Evolutionary conservation across 2,329 filamentous ascomycete genomes (phyloP), one percentile per base, ranked within the genome.

Genomic region (Calonectria hawksworthii): DNA sequence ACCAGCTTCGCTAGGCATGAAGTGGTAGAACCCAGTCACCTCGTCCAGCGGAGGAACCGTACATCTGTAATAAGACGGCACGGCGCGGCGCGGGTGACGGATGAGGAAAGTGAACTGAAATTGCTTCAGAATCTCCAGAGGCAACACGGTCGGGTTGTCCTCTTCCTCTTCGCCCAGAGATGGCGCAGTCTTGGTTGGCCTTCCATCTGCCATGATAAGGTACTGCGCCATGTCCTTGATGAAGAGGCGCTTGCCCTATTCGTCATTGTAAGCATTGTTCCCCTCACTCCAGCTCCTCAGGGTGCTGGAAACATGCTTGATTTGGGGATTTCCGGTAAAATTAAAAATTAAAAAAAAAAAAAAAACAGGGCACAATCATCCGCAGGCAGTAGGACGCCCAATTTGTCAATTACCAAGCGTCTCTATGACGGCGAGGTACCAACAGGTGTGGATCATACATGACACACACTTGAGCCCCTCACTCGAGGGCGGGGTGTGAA

Each of bases 191-290:
- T 88, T 89, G 66, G 95, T 91, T 18, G 91, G 88, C 81, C 94
- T 90, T 61, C 90, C 89, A 76, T 94, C 88, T 4, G 95, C 95
- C 7, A 96, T 94, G 77, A 98, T 89, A 78, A 98, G 89, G 85
- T 99, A 99, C 86, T 98, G 94, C 71, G 94, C 93, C 88, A 99
- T 99, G 85, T 99, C 97, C 86, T 99, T 99, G 90, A 99, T 97
- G 88, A 99, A 98, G 81, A 98, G 88, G 80, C 96, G 94, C 88
- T 98, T 98, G 81, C 93, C 94, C 94, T 98, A 80, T 68, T 75
- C 23, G 30, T 54, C n/a, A 47, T 70, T 79, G 82, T 83, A 64
- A 84, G 81, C 81, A 71, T 76, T 52, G 32, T 47, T 36, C 68
- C 21, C 36, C n/a, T 34, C 50, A 23, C 13, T 30, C 11, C 21